Base-by-base conservation (phyloP, 306 rosid genomes). In the Vicia faba region DNA sequence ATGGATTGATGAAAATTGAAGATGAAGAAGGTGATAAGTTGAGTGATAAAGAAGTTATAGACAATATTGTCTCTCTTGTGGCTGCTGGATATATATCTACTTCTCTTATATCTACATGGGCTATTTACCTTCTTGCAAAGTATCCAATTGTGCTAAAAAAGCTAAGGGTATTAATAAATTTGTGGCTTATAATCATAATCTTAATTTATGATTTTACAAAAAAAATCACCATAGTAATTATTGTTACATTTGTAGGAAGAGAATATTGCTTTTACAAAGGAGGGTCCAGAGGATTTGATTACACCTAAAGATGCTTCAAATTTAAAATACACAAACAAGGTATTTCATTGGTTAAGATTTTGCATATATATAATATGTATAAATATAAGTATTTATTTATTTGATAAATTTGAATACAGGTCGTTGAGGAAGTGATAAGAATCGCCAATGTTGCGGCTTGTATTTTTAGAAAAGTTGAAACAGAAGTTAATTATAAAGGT, bases 21-120 rank as follows among this genome's bases (percentile, higher is more conserved):
- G 89, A 82, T 41, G 79, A 65, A 0, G 84, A 82, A 3, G 84
- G 75, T 1, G 59, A 76, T 4, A 67, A 23, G 20, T 64, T 85
- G 13, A 70, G 77, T 74, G 83, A 79, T 43, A 61, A 33, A 63
- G 83, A 85, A 65, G 81, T 82, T 14, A 1, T 82, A 46, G 86
- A 82, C 61, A 84, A 84, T 64, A 82, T 79, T 15, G 64, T 76
- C 3, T 20, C 41, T 75, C 61, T 84, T 6, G 78, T 81, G 12
- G 11, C 64, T 51, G 82, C 23, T 15, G 84, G 84, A 38, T 82
- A 79, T 53, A 16, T 20, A 10, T 63, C 83, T 1, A 76, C 83
- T n/a, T 5, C 81, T 4, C 61, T 79, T 48, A 48, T 49, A 12
- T 9, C 75, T 14, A 77, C 54, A 64, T 82, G 89, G 89, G 71